Base-by-base conservation (phyloP, 2,329 filamentous ascomycete genomes). In the Aspergillus nomiae region DNA sequence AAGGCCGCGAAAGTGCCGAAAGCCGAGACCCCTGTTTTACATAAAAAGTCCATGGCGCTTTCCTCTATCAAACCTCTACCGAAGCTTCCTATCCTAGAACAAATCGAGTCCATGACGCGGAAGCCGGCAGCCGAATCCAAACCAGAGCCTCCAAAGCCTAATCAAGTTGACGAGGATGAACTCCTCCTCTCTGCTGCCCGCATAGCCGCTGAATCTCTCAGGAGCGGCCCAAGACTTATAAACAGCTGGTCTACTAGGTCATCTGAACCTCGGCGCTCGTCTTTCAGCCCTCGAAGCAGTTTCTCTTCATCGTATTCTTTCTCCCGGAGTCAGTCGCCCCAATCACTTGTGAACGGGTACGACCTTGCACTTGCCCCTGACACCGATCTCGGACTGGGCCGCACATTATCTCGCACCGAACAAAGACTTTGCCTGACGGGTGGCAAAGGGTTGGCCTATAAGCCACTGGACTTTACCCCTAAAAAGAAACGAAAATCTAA, bases 401-500 rank as follows among this genome's bases (percentile, higher is more conserved):
- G 76, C 36, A 76, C 74, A 10, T 67, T 82, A 60, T 81, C 80
- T 51, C 74, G 80, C 21, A 80, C 79, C 0, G 80, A 82, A 63
- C 73, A 78, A 65, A 72, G 80, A 34, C 79, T 82, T 36, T 72
- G 80, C 43, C 62, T 71, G 50, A 82, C 80, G 7, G 80, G 80
- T 14, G 80, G 77, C 7, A 77, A 73, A 46, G 80, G 80, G 0
- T 65, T 82, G 55, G 80, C 80, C 6, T 79, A 76, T 41, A 79
- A 78, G 61, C 76, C 78, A 3, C 63, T 80, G 46, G 70, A 78
- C 28, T 72, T 75, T 19, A 69, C 69, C 3, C 66, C 68, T 9
- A 59, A 62, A 38, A 68, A 71, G 32, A 65, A 64, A 41, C 60
- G 64, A 45, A 66, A 62, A 36, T 62, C 60, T 51, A 65, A 64